A percentile compares a stretch with the other conserved stretches of the same genome.
These are phyloP conservation scores for Mimosa pudica DNA, from an alignment of 306 rosid species.

Conservation along the genomic window DNA sequence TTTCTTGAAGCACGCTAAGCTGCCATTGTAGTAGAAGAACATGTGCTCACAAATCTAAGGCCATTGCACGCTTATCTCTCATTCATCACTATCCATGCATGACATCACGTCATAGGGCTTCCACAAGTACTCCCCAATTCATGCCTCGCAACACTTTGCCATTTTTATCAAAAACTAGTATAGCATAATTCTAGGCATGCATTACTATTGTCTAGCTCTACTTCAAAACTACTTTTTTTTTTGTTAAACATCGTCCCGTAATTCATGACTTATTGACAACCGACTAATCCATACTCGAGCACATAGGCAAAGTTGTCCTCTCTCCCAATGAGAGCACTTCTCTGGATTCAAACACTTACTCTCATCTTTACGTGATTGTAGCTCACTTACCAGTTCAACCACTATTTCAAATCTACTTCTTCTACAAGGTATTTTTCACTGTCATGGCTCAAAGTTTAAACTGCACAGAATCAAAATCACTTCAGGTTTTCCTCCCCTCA, in stretches of 20 bases:
- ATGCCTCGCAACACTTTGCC: neutral
- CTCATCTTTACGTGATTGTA: no score
- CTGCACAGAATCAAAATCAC: neutral
- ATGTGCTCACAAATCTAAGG: slow-evolving; percentile 17
- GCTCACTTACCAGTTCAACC: no score
- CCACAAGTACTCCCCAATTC: neutral
- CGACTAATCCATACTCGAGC: no score
- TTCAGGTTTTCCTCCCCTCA: neutral
- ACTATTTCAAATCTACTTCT: neutral
- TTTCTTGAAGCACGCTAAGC: slow-evolving; percentile 5
- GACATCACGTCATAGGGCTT: neutral
- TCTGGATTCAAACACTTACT: no score
- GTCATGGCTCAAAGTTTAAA: neutral
- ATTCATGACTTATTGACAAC: no score
- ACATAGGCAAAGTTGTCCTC: no score
- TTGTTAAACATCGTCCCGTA: no score
- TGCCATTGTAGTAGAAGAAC: slow-evolving; percentile 1
- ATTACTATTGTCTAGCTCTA: no score
- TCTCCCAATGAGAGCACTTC: no score
- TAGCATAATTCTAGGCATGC: no score
- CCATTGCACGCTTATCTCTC: slow-evolving; percentile 10
- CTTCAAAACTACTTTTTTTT: no score
- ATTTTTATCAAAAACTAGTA: no score
- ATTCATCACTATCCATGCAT: neutral
- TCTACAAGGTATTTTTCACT: neutral